Conservation (phyloP, 139 green algal species). For the Closterium sp. region DNA sequence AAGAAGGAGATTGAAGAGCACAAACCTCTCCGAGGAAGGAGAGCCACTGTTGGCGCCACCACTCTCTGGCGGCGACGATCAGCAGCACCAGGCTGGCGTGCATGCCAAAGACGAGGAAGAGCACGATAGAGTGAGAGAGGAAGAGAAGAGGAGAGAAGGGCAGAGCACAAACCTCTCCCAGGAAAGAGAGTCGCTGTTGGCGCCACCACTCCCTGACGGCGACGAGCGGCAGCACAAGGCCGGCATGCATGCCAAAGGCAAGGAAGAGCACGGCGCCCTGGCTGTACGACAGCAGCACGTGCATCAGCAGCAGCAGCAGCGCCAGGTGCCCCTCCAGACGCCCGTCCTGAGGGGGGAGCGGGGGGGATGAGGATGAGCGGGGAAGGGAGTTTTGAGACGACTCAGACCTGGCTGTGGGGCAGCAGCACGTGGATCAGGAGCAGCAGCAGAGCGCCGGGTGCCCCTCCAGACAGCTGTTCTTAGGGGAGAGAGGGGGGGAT, state of each 20-base stretch:
- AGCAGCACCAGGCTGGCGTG: neutral
- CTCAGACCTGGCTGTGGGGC: constrained; percentile 8
- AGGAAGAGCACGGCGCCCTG: constrained; percentile 17
- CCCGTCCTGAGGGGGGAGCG: neutral
- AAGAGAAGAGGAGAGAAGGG: neutral
- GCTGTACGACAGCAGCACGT: constrained; percentile 18
- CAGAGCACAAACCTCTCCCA: neutral
- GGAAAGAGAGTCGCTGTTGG: neutral
- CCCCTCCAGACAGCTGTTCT: neutral
- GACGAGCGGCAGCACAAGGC: neutral
- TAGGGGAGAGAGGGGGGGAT: too few species aligned
- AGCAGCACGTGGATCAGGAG: constrained; percentile 18
- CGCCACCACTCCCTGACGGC: neutral
- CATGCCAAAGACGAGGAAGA: neutral
- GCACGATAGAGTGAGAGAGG: neutral
- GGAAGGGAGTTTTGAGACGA: too few species aligned
- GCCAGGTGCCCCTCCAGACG: neutral
- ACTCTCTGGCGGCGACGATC: neutral
- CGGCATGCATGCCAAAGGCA: constrained; percentile 1
- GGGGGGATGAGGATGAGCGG: too few species aligned
- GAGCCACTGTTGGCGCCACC: neutral
- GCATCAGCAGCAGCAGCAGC: constrained; percentile 20
- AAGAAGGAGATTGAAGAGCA: too few species aligned
- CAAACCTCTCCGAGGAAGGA: too few species aligned
- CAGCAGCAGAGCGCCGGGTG: constrained; percentile 3